A percentile compares a stretch with the other conserved stretches of the same genome.
Conservation (phyloP, 257 asterid species). For the Nemophila menziesii region DNA sequence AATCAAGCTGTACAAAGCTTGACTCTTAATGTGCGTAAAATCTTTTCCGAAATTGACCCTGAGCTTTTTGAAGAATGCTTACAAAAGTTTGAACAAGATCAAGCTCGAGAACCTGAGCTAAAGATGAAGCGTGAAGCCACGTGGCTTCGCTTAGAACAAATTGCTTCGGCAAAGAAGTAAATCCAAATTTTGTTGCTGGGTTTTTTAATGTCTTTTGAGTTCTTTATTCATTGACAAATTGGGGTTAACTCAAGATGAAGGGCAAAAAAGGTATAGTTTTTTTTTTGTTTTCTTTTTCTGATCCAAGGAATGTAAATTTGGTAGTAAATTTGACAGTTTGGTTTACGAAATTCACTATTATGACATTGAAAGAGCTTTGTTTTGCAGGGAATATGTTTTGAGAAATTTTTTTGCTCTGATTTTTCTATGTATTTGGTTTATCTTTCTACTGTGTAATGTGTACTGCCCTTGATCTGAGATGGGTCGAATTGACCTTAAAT, state of each 20-base stretch:
- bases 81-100: conserved; percentile 43
- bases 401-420: neutral
- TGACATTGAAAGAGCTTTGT: neutral
- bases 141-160: conserved; percentile 61
- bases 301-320: neutral
- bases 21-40: conserved; percentile 53
- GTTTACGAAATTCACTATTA: neutral
- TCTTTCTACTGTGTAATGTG: no score
- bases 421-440: no score
- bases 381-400: neutral
- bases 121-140: conserved; percentile 45
- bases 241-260: neutral
- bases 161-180: conserved; percentile 36
- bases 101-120: conserved; percentile 32
- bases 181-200: neutral
- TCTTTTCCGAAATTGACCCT: conserved; percentile 51
- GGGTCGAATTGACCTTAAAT: no score
- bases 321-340: neutral
- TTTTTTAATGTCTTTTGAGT: neutral
- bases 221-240: neutral
- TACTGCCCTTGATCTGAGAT: no score
- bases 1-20: conserved; percentile 65
- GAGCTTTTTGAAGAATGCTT: conserved; percentile 61
- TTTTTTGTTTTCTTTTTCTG: neutral
- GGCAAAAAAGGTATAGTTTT: neutral